Percentiles rank a stretch among this genome's conserved stretches.
phyloP scores from a whole-genome alignment of 176 grass and related monocot genomes.

The Triticum monococcum region DNA sequence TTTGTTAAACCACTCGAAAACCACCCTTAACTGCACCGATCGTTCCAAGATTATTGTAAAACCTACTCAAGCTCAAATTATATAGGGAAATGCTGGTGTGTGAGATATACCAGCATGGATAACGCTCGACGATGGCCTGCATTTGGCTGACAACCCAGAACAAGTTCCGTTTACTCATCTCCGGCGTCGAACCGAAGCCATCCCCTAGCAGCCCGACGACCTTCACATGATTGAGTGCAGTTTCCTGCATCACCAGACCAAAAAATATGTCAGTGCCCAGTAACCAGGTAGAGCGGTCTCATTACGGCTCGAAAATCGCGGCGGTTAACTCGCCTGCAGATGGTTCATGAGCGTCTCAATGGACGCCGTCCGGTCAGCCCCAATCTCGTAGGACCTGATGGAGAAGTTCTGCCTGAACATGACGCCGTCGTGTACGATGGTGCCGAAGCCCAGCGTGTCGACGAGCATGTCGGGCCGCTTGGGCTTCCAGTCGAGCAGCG shows the following conservation, averaged over 20 bases:
- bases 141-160: conserved; percentile 99
- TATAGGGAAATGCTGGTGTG: background rate
- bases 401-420: conserved; percentile 94
- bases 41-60: background rate
- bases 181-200: conserved; percentile 91
- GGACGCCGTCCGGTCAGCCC: conserved; percentile 74
- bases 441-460: conserved; percentile 77
- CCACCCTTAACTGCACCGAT: conserved; percentile 21
- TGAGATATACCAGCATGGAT: conserved; percentile 85
- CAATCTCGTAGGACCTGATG: conserved; percentile 95
- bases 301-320: conserved; percentile 10
- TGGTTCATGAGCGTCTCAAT: conserved; percentile 99
- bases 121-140: conserved; percentile 73
- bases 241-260: conserved; percentile 45
- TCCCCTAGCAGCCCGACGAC: conserved; percentile 74
- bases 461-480: conserved; percentile 89
- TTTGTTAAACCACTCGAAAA: conserved; percentile 30
- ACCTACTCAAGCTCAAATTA: conserved; percentile 10
- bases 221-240: conserved; percentile 93
- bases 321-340: conserved; percentile 57
- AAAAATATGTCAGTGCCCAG: background rate
- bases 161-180: conserved; percentile 94
- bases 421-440: conserved; percentile 68
- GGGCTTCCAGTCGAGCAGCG: conserved; percentile 87
- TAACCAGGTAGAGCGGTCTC: background rate